A percentile compares a stretch with the other conserved stretches of the same genome.
phyloP scores from a whole-genome alignment of 2,329 filamentous ascomycete genomes.

The Thermomyces lanuginosus region DNA sequence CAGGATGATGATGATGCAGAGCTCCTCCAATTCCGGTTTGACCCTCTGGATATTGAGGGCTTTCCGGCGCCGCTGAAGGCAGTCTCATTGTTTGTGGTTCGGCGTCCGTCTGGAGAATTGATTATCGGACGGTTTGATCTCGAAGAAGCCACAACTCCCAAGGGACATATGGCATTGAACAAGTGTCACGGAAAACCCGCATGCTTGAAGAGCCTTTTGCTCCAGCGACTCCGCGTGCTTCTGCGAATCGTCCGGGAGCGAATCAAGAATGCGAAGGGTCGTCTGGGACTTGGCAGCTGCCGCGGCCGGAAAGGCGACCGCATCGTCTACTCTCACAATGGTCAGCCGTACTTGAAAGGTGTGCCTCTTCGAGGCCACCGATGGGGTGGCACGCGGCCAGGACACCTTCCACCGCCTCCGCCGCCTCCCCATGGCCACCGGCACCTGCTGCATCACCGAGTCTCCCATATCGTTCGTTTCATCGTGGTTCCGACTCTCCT shows the following conservation, averaged over 20 bases:
- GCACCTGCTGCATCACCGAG: constrained; percentile 17
- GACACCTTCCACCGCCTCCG: constrained; percentile 12
- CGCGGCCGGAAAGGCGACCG: constrained; percentile 24
- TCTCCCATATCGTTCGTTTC: constrained; percentile 26
- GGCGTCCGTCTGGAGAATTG: constrained; percentile 19
- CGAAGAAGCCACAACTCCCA: constrained; percentile 18
- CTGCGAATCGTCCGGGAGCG: constrained; percentile 23
- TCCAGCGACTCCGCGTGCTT: constrained; percentile 24
- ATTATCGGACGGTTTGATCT: constrained; percentile 23
- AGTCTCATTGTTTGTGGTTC: constrained; percentile 24
- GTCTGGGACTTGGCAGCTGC: constrained; percentile 9
- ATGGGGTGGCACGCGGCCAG: constrained; percentile 7
- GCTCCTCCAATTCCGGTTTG: constrained; percentile 26
- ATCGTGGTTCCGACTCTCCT: constrained; percentile 31
- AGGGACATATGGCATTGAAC: constrained; percentile 24
- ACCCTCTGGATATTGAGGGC: constrained; percentile 28
- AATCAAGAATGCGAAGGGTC: constrained; percentile 16
- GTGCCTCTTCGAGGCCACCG: constrained; percentile 6
- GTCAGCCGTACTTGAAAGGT: constrained; percentile 8
- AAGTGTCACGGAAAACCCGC: constrained; percentile 26
- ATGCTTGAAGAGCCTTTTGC: constrained; percentile 23
- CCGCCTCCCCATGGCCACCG: constrained; percentile 17
- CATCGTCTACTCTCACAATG: too few relatives aligned
- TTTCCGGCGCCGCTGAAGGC: constrained; percentile 30
- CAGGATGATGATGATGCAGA: constrained; percentile 16